Percentiles rank a stretch among this genome's conserved stretches.
Conservation (phyloP, 192 early-diverging fungal genomes). For the Dissophora ornata region DNA sequence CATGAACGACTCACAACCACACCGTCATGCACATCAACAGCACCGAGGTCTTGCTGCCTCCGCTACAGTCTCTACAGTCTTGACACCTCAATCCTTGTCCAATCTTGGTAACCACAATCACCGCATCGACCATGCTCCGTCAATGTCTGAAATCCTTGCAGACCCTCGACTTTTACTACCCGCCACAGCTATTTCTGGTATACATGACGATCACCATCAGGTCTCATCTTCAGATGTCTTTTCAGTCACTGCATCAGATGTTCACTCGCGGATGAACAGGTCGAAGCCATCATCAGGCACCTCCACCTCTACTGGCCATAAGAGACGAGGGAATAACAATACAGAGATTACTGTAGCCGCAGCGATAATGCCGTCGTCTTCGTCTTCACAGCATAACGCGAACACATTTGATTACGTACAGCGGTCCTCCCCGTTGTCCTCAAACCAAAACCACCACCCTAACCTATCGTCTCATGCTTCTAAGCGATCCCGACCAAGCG, state of each 20-base stretch:
- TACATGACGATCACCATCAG: background rate
- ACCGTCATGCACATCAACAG: background rate
- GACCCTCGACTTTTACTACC: conserved; percentile 16
- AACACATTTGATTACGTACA: conserved; percentile 8
- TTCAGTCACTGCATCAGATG: no score
- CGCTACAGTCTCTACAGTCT: background rate
- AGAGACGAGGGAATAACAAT: conserved; percentile 17
- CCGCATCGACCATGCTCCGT: conserved; percentile 8
- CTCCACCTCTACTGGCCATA: background rate
- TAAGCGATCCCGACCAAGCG: background rate
- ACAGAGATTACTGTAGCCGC: conserved; percentile 1
- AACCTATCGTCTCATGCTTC: background rate
- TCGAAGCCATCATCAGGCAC: background rate
- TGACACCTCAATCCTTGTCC: conserved; percentile 4
- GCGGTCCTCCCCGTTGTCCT: background rate
- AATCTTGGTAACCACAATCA: background rate
- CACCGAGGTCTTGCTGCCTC: conserved; percentile 1
- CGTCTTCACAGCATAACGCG: background rate
- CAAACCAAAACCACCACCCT: background rate
- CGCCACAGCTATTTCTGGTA: background rate
- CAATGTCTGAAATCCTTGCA: conserved; percentile 22
- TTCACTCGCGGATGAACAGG: no score
- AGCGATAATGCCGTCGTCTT: background rate
- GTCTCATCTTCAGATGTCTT: conserved; percentile 3
- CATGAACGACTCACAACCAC: background rate